A percentile compares a stretch with the other conserved stretches of the same genome.
Conservation (phyloP, 441 rosid species). For the Adansonia rubrostipa region DNA sequence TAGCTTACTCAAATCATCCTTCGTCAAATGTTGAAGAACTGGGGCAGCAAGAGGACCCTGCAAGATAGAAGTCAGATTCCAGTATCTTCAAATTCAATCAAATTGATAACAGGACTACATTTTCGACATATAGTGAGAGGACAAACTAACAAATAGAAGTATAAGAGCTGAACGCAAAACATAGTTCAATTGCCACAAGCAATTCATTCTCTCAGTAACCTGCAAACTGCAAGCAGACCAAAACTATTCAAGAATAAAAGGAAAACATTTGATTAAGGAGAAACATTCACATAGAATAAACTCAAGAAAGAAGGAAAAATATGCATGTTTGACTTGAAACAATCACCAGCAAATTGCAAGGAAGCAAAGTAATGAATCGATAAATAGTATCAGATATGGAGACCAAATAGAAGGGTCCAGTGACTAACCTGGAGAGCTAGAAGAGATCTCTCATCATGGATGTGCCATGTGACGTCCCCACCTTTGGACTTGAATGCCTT, state of each 20-base stretch:
- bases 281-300: neutral
- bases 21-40: slow-evolving; percentile 82
- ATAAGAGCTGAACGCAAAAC: slow-evolving; percentile 7
- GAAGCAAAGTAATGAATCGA: slow-evolving; percentile 9
- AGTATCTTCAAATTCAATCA: neutral
- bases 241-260: neutral
- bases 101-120: neutral
- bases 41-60: slow-evolving; percentile 97
- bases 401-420: neutral
- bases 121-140: neutral
- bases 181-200: neutral
- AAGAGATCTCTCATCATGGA: slow-evolving; percentile 97
- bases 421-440: slow-evolving; percentile 85
- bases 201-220: neutral
- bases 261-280: slow-evolving; percentile 1
- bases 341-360: slow-evolving; percentile 3
- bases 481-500: slow-evolving; percentile 89
- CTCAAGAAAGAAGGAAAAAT: neutral
- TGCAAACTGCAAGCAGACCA: neutral
- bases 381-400: neutral
- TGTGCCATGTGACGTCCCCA: slow-evolving; percentile 93
- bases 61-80: slow-evolving; percentile 20
- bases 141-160: slow-evolving; percentile 2
- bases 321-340: neutral
- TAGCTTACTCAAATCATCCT: slow-evolving; percentile 85